These are phyloP conservation scores for Picea sitchensis DNA, from an alignment of 75 land plant species.

Conservation along the genomic window DNA sequence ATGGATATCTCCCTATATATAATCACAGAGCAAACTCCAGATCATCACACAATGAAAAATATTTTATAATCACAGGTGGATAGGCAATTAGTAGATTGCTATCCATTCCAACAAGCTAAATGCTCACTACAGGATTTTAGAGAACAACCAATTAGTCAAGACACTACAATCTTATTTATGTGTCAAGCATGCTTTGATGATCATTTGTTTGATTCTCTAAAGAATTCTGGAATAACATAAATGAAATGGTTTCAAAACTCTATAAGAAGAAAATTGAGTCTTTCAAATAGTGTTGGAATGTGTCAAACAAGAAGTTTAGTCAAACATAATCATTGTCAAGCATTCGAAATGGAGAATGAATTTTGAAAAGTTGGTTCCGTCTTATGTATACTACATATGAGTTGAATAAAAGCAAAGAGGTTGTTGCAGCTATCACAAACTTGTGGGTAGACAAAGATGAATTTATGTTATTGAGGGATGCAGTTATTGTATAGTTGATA, in stretches of 20 bases:
- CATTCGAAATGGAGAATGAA: slow-evolving; percentile 19
- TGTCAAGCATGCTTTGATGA: not conserved
- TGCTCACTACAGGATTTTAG: not conserved
- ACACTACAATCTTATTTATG: not conserved
- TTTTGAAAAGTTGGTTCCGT: slow-evolving; percentile 39
- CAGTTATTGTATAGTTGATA: slow-evolving; percentile 37
- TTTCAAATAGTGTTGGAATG: slow-evolving; percentile 8
- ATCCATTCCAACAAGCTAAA: not conserved
- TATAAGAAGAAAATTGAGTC: slow-evolving; percentile 16
- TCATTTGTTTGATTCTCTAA: not conserved
- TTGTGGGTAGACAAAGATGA: slow-evolving; percentile 37
- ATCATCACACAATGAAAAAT: too few species aligned
- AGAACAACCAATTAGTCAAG: not conserved
- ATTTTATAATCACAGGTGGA: not conserved
- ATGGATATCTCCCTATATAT: too few species aligned
- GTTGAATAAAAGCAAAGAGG: slow-evolving; percentile 24
- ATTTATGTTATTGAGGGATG: slow-evolving; percentile 24
- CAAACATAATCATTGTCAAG: slow-evolving; percentile 5
- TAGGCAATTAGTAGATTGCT: not conserved
- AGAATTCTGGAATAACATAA: not conserved
- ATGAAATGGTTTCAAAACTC: not conserved
- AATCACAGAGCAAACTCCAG: too few species aligned
- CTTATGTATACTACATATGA: slow-evolving; percentile 32
- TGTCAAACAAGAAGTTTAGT: slow-evolving; percentile 5
- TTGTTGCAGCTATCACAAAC: slow-evolving; percentile 23